Base-by-base conservation (phyloP, 139 green algal genomes). In the Gonium pectorale region DNA sequence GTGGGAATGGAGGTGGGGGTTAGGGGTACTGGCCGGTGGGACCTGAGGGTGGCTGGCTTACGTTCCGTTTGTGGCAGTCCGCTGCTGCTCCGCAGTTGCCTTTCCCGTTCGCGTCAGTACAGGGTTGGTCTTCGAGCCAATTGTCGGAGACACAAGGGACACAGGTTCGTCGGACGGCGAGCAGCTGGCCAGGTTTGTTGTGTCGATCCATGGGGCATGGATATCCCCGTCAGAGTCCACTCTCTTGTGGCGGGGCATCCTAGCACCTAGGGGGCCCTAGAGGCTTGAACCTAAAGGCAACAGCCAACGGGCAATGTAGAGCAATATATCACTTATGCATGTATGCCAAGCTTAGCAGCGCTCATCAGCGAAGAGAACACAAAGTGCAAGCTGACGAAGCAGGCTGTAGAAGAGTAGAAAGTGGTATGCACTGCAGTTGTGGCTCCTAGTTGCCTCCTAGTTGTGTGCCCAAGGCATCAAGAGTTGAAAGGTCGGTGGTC, bases 121-220 rank as follows among this genome's bases (percentile, higher is more conserved):
- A 22, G 44, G n/a, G n/a, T n/a, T n/a, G n/a, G n/a, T n/a, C n/a
- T n/a, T 13, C 15, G 43, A 77, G 68, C 43, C 43, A 26, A 62
- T 26, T 9, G 43, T 77, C 29, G 68, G 8, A 62, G 68, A 27
- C 26, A 62, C 60, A 13, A 43, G 68, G 27, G 68, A 77, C 41
- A 77, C 27, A 29, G 68, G 68, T 31, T 77, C 43, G 43, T 77
- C 68, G 29, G 68, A 62, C 13, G 68, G 60, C 6, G 43, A 62
- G 5, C 60, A 38, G 31, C 60, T 77, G 68, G 29, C 43, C n/a
- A n/a, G n/a, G n/a, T n/a, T n/a, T n/a, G n/a, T n/a, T 41, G 68
- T 77, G 29, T 77, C 43, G 43, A 77, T 77, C 68, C 68, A 77
- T 44, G 68, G 68, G 5, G 68, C 68, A 29, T 77, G 68, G 13